Evolutionary conservation across 345 rosid genomes (phyloP), one percentile per base, ranked within the genome.

Genomic region (Hibiscus trionum): DNA sequence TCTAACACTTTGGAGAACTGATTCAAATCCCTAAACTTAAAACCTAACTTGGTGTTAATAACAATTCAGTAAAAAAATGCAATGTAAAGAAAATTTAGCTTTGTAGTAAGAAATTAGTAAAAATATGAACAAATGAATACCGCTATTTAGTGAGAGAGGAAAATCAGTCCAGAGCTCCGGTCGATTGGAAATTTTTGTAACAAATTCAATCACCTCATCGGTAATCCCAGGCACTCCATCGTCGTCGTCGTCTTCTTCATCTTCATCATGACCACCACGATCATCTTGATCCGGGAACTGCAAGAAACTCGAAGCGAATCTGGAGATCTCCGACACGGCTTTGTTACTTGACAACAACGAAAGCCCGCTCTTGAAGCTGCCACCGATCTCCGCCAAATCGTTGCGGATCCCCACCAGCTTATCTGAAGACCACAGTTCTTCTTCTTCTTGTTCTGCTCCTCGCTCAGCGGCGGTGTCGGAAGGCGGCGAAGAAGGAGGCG

Each of bases 101-200:
- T 19, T 9, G 31, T 17, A 9, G 12, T 21, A 17, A 56, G 21
- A 7, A 19, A 0, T 21, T 56, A 19, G 17, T 52, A 52, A 52
- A 52, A n/a, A 7, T 44, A 44, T 39, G 2, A 39, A 39, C 7
- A 44, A 44, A 44, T 44, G 16, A n/a, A 72, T 84, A 90, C 93
- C 96, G 65, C 74, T 49, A 46, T 75, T 76, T 24, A 83, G 76
- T 1, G 88, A 55, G 39, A 86, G 68, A 15, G 96, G 93, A 56
- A 90, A 90, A 76, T 84, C 91, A 26, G 79, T 86, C 96, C 93
- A 90, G 65, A 83, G 83, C 52, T 81, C 88, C 0, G 96, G 86
- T 71, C 85, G 74, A 8, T 16, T 56, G 0, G 93, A 81, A 66
- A 90, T 86, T 72, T 87, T 80, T 61, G 58, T 61, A 9, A 87